phyloP scores from a whole-genome alignment of 108 stramenopile species.

The Cyclostephanos tholiformis region DNA sequence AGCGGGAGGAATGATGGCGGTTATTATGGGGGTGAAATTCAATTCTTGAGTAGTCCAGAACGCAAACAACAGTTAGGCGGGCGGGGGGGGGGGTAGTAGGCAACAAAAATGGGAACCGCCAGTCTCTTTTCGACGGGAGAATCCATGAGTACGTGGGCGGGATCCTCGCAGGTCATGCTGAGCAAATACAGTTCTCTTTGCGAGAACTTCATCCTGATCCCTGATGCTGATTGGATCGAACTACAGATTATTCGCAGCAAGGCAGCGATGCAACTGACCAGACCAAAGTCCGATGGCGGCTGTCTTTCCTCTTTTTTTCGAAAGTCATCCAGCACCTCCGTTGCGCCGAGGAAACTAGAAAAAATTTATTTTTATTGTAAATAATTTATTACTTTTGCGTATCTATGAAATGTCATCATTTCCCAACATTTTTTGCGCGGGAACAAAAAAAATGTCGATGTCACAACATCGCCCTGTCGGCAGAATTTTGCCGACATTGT shows the following conservation, averaged over 20 bases:
- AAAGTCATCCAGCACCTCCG: not conserved
- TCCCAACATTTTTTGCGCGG: too few relatives aligned
- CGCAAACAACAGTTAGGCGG: not conserved
- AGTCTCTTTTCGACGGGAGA: slow-evolving; percentile 1
- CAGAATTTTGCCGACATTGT: too few relatives aligned
- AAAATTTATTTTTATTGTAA: too few relatives aligned
- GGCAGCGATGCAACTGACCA: slow-evolving; percentile 6
- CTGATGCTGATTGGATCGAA: slow-evolving; percentile 43
- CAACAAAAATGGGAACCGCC: slow-evolving; percentile 1
- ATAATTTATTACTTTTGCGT: too few relatives aligned
- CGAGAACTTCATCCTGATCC: slow-evolving; percentile 42
- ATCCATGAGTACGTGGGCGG: slow-evolving; percentile 15
- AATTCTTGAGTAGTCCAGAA: not conserved
- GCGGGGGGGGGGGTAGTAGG: not conserved
- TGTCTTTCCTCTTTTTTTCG: not conserved
- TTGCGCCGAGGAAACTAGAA: slow-evolving; percentile 4
- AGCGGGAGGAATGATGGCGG: not conserved
- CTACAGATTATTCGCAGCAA: slow-evolving; percentile 23
- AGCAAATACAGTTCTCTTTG: slow-evolving; percentile 30
- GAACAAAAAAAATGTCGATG: too few relatives aligned
- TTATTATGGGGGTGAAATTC: slow-evolving; percentile 27
- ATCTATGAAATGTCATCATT: too few relatives aligned
- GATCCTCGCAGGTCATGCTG: slow-evolving; percentile 41
- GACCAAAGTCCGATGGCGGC: not conserved
- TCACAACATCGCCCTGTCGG: too few relatives aligned